phyloP scores from a whole-genome alignment of 2,329 filamentous ascomycete genomes.

The Eutypa lata region DNA sequence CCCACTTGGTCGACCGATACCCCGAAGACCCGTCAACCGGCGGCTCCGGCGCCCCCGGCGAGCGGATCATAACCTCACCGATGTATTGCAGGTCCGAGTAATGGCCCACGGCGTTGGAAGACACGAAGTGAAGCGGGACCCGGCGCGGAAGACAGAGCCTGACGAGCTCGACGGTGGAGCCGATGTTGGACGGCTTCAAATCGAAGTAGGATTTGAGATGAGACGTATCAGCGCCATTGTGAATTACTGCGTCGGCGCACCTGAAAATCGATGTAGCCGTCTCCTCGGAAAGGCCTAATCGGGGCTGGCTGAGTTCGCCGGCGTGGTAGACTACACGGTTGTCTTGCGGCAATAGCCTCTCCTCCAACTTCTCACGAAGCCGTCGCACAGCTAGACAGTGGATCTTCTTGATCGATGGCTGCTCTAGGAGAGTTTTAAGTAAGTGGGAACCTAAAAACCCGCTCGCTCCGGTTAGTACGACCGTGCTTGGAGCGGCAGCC shows the following conservation, averaged over 20 bases:
- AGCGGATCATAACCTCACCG: constrained; percentile 1
- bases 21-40: constrained; percentile 16
- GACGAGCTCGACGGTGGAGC: neutral
- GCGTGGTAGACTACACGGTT: neutral
- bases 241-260: neutral
- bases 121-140: constrained; percentile 30
- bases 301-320: constrained; percentile 5
- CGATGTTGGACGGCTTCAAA: constrained; percentile 1
- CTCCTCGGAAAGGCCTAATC: constrained; percentile 2
- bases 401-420: constrained; percentile 1
- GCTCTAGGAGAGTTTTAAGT: neutral
- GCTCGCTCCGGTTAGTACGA: constrained; percentile 7
- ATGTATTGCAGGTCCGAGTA: neutral
- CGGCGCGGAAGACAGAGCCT: constrained; percentile 2
- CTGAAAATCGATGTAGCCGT: constrained; percentile 5
- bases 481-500: neutral
- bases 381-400: constrained; percentile 8
- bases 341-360: neutral
- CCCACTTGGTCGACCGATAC: constrained; percentile 33
- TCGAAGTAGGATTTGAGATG: constrained; percentile 2
- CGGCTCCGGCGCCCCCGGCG: neutral
- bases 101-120: constrained; percentile 3
- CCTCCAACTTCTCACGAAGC: neutral
- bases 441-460: constrained; percentile 5
- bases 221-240: neutral